Conservation (phyloP, 2,329 filamentous ascomycete genomes). For the Ophiostoma triangulosporum region DNA sequence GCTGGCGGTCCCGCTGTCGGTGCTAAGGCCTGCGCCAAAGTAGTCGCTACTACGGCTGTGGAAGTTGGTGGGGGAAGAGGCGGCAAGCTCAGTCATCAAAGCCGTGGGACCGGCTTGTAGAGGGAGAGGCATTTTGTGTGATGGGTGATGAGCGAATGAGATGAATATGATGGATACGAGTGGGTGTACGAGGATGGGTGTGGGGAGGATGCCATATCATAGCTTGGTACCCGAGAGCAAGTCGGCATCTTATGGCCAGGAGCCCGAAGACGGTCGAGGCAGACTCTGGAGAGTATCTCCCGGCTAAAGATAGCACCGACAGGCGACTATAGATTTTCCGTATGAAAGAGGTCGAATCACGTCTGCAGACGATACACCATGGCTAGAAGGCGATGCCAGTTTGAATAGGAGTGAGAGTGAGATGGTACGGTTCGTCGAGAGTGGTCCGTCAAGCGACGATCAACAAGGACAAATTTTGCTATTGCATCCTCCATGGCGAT, state of each 20-base stretch:
- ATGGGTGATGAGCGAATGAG: neutral
- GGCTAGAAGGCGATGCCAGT: neutral
- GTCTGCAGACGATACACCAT: neutral
- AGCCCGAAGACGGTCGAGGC: too few species aligned
- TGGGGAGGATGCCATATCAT: too few species aligned
- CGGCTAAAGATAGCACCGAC: neutral
- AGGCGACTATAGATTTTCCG: neutral
- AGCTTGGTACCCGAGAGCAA: too few species aligned
- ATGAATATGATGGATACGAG: neutral
- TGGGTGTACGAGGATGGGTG: too few species aligned
- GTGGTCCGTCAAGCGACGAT: neutral
- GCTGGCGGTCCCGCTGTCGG: neutral
- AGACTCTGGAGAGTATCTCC: too few species aligned
- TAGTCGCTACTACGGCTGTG: neutral
- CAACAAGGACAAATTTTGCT: neutral
- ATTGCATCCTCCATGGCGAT: neutral
- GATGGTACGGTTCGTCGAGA: neutral
- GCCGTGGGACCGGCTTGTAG: neutral
- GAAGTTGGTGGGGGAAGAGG: neutral
- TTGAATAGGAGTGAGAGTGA: neutral
- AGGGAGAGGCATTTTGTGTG: neutral
- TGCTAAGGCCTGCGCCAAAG: neutral
- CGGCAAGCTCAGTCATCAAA: neutral
- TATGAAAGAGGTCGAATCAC: neutral
- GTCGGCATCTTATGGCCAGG: too few species aligned